phyloP scores from a whole-genome alignment of 1,139 yeast genomes.

The Suhomyces taliae region DNA sequence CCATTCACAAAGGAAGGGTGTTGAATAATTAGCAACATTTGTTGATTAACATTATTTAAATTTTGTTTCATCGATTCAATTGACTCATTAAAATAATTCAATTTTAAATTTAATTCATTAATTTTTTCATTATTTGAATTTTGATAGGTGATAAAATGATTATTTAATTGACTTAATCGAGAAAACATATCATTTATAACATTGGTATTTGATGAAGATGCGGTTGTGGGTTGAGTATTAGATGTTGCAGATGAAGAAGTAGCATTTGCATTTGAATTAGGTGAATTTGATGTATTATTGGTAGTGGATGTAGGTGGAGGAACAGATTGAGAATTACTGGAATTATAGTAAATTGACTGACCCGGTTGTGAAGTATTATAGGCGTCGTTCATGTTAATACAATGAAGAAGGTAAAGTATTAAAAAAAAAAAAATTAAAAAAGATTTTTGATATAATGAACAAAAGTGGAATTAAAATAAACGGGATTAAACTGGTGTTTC shows the following conservation, averaged over 20 bases:
- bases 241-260: constrained; percentile 2
- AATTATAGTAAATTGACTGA: constrained; percentile 14
- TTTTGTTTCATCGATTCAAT: constrained; percentile 17
- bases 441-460: too few species aligned
- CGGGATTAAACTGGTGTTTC: too few species aligned
- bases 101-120: constrained; percentile 24
- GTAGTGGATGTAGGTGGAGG: not conserved
- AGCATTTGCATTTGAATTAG: constrained; percentile 1
- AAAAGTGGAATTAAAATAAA: too few species aligned
- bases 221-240: not conserved
- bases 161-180: constrained; percentile 17
- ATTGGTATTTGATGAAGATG: constrained; percentile 2
- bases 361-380: constrained; percentile 11
- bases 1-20: constrained; percentile 7
- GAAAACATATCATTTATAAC: constrained; percentile 12
- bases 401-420: constrained; percentile 1
- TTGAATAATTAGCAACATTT: constrained; percentile 13
- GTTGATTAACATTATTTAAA: constrained; percentile 15
- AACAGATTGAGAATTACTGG: constrained; percentile 1
- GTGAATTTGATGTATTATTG: constrained; percentile 6
- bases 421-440: not conserved
- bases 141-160: constrained; percentile 21
- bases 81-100: constrained; percentile 28
- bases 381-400: constrained; percentile 15
- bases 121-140: constrained; percentile 23